phyloP scores from a whole-genome alignment of 345 rosid genomes.

The Acer saccharum region DNA sequence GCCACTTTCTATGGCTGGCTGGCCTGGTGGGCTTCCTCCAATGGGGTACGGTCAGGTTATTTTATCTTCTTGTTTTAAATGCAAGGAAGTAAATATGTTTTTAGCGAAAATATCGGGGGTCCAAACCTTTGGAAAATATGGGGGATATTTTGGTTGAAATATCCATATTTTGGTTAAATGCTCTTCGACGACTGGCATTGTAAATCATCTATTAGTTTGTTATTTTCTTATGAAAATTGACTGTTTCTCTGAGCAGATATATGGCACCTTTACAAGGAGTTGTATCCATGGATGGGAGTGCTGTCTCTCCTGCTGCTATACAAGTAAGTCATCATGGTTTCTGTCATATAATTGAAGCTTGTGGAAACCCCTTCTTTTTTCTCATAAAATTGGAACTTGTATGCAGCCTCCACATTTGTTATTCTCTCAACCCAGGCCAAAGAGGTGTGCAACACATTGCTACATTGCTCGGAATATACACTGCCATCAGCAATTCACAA shows the following conservation, averaged over 20 bases:
- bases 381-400: conserved; percentile 4
- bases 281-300: conserved; percentile 75
- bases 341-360: background rate
- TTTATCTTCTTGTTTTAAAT: conserved; percentile 1
- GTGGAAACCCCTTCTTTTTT: background rate
- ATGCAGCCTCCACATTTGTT: conserved; percentile 76
- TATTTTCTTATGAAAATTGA: conserved; percentile 23
- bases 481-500: conserved; percentile 70
- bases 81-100: too few relatives aligned
- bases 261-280: conserved; percentile 91
- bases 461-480: conserved; percentile 83
- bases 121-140: too few relatives aligned
- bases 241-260: conserved; percentile 54
- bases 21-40: conserved; percentile 96
- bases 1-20: conserved; percentile 77
- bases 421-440: conserved; percentile 77
- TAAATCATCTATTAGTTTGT: conserved; percentile 3
- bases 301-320: conserved; percentile 69
- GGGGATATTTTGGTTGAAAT: too few relatives aligned
- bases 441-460: conserved; percentile 94
- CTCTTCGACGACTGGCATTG: background rate
- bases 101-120: too few relatives aligned
- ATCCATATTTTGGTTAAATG: background rate
- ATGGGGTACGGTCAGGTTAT: conserved; percentile 66
- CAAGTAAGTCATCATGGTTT: conserved; percentile 50